Evolutionary conservation across 1,284 basidiomycete genomes (phyloP).

Genomic region (Gymnopus androsaceus): DNA sequence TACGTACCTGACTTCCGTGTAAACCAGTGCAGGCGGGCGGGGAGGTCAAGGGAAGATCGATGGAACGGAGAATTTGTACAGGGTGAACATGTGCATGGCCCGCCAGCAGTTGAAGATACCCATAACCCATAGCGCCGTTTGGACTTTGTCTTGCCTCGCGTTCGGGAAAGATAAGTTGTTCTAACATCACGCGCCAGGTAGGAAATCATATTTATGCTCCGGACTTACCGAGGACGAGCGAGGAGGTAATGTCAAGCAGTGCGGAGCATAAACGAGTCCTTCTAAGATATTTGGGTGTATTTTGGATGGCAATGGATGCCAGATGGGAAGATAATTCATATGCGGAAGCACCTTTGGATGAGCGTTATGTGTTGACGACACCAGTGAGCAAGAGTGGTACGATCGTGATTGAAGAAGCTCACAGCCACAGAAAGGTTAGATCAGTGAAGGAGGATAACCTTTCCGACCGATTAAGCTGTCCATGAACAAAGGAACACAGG

Average conservation of each 20-base stretch:
- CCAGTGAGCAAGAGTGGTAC: background rate
- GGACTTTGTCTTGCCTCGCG: conserved; percentile 4
- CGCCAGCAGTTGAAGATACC: background rate
- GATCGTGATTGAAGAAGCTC: conserved; percentile 5
- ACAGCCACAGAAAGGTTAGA: conserved; percentile 5
- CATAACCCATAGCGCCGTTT: conserved; percentile 10
- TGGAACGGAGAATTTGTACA: background rate
- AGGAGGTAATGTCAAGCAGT: background rate
- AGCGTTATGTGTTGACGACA: background rate
- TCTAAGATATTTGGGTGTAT: background rate
- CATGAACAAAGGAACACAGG: background rate
- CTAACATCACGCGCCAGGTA: conserved; percentile 3
- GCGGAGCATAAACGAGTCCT: conserved; percentile 4
- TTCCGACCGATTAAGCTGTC: conserved; percentile 1
- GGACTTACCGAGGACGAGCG: conserved; percentile 6
- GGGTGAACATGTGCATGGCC: background rate
- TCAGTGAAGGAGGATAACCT: background rate
- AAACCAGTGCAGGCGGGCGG: background rate
- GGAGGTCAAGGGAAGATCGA: conserved; percentile 10
- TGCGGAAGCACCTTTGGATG: background rate
- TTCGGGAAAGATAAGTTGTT: background rate
- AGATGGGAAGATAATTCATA: background rate
- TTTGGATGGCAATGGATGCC: too few species aligned
- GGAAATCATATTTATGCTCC: conserved; percentile 5
- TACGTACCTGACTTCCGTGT: background rate